phyloP scores from a whole-genome alignment of 202 grass and related monocot genomes.

The Carex sylvatica region DNA sequence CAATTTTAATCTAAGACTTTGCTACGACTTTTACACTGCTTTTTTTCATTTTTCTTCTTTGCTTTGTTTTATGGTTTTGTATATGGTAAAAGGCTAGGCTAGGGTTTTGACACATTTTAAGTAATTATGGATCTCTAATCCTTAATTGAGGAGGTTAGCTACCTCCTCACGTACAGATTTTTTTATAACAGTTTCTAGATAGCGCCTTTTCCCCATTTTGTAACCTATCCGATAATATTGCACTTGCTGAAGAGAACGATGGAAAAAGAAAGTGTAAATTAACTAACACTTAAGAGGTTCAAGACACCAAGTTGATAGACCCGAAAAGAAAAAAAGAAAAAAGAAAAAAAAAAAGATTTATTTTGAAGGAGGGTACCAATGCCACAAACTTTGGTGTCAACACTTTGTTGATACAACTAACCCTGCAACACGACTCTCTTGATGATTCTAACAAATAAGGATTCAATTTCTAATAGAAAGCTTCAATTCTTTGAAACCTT shows the following conservation, averaged over 20 bases:
- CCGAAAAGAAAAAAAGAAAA: background rate
- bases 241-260: background rate
- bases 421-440: background rate
- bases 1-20: slow-evolving; percentile 1
- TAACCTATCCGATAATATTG: background rate
- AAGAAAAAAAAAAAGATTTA: background rate
- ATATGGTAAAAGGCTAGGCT: background rate
- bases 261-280: background rate
- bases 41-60: background rate
- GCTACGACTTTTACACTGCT: background rate
- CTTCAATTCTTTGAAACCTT: slow-evolving; percentile 12
- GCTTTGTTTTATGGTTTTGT: background rate
- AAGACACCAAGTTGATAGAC: background rate
- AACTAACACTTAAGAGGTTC: background rate
- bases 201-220: background rate
- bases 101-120: background rate
- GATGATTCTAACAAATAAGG: background rate
- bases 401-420: slow-evolving; percentile 2
- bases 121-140: background rate
- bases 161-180: background rate
- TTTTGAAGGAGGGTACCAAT: too few relatives aligned
- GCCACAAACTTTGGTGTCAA: background rate
- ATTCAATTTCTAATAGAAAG: slow-evolving; percentile 4
- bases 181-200: background rate
- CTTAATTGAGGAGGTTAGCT: background rate